phyloP scores from a whole-genome alignment of 2,329 filamentous ascomycete species.

The Plenodomus lindquistii region DNA sequence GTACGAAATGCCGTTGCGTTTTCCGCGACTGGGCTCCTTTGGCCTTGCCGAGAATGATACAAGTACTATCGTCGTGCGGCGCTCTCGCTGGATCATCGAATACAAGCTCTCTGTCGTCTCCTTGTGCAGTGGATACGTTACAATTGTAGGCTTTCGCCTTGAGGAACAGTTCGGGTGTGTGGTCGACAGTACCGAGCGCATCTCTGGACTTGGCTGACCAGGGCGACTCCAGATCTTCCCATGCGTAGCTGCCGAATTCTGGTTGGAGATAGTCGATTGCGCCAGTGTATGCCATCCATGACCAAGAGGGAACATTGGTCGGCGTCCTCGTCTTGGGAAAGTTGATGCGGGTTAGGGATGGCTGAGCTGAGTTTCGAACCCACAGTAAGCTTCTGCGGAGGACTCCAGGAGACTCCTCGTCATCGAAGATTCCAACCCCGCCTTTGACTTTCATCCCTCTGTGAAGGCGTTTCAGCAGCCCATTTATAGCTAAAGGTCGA shows the following conservation, averaged over 20 bases:
- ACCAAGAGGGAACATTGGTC: constrained; percentile 13
- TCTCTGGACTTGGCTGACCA: no score
- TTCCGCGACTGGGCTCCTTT: no score
- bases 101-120: no score
- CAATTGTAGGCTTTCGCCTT: no score
- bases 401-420: constrained; percentile 5
- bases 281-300: constrained; percentile 20
- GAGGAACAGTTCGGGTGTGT: no score
- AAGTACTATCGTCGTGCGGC: no score
- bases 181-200: no score
- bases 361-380: constrained; percentile 2
- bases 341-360: constrained; percentile 1
- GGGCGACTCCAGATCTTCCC: constrained; percentile 11
- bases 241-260: constrained; percentile 9
- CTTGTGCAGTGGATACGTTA: no score
- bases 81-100: no score
- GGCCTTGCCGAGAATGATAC: no score
- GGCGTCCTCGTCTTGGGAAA: constrained; percentile 1
- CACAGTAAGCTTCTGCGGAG: constrained; percentile 12
- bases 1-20: no score
- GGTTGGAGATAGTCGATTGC: constrained; percentile 18
- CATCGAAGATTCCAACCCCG: constrained; percentile 38
- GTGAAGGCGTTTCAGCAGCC: constrained; percentile 37
- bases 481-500: constrained; percentile 36
- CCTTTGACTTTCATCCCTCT: constrained; percentile 22